These are phyloP conservation scores for Paecilomyces sp. DNA, from an alignment of 2,329 filamentous ascomycete species.

Conservation along the genomic window DNA sequence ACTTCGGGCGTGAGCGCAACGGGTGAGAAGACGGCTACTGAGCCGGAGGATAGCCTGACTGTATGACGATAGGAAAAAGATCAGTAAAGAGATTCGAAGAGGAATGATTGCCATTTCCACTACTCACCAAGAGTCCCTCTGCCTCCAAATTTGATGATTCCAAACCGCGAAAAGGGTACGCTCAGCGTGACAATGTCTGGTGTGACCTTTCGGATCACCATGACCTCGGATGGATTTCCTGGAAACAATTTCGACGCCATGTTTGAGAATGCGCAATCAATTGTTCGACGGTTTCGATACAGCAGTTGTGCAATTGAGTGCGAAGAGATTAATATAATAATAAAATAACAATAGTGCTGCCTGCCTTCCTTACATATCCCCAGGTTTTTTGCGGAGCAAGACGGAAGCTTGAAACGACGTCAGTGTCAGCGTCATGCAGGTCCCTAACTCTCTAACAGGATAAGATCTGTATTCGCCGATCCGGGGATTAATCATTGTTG, in stretches of 20 bases:
- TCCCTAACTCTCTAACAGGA: neutral
- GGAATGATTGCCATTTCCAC: neutral
- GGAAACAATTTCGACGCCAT: conserved; percentile 63
- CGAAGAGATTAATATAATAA: neutral
- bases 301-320: neutral
- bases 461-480: neutral
- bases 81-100: neutral
- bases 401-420: neutral
- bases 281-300: neutral
- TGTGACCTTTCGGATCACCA: conserved; percentile 82
- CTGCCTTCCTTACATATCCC: neutral
- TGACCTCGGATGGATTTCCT: conserved; percentile 67
- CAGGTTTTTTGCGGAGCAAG: neutral
- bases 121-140: conserved; percentile 71
- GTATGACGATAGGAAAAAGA: conserved; percentile 6
- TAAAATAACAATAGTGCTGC: neutral
- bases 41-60: conserved; percentile 73
- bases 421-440: neutral
- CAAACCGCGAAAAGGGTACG: conserved; percentile 77
- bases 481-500: neutral
- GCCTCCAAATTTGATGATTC: conserved; percentile 73
- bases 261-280: neutral
- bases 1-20: conserved; percentile 75
- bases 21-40: conserved; percentile 85
- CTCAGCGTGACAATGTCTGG: conserved; percentile 56